Base-by-base conservation (phyloP, 2,329 filamentous ascomycete species). In the Alternaria ventricosa region DNA sequence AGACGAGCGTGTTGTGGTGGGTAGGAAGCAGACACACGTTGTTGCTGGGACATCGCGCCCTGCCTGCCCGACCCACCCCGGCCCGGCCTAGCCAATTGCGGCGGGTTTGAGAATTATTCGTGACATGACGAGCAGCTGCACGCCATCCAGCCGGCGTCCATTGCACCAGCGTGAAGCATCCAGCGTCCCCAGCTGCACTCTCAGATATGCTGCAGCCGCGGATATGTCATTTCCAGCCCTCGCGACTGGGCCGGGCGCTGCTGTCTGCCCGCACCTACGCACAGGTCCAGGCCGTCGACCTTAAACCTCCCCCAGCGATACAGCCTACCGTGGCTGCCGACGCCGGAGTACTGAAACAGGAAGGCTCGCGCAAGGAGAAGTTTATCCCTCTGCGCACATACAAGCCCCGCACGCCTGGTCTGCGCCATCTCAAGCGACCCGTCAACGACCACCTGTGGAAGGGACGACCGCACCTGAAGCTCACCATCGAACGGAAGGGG, bases 391-490 rank as follows among this genome's bases (percentile, higher is more conserved):
- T 98, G 80, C 90, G 93, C 73, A 96, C 92, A 57, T 99, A 97
- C 82, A 98, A 92, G 80, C 96, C 96, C 36, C 90, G 93, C 73
- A 97, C 96, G 1, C 95, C 95, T 12, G 96, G 96, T 87, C 82
- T 97, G 63, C 90, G 96, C 75, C 96, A 99, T 87, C 85, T 99
- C 69, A 92, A 91, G 80, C 89, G 96, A 46, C 94, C 96, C 13
- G 90, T 97, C 82, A 98, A 98, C 82, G 94, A 97, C 75, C 96
- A 99, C 81, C 84, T 99, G 49, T 98, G 93, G 93, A 97, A 97
- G 82, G 96, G 96, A 62, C 87, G 94, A 60, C 93, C 96, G 1
- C 89, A 91, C 70, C 85, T 92, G 33, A 88, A 90, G 55, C 86
- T 99, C 80, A 99, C 96, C 11, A 92, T 93, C 75, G 89, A 94